These are phyloP conservation scores for Aeminium ludgeri DNA, from an alignment of 495 filamentous ascomycete genomes.

Conservation along the genomic window DNA sequence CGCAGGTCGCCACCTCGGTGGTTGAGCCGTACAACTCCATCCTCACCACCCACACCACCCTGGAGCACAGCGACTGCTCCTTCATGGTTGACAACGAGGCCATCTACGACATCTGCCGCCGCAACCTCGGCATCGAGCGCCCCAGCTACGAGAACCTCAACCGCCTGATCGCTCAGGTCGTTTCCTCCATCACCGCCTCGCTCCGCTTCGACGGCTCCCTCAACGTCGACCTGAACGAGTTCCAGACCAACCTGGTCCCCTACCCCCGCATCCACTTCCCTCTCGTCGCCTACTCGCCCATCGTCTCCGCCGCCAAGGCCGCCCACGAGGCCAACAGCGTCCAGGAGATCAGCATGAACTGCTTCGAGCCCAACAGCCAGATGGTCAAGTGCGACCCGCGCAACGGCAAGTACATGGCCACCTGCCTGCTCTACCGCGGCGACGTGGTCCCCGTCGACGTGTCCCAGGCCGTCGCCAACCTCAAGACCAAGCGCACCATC, in stretches of 20 bases:
- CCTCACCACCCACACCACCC: slow-evolving; percentile 93
- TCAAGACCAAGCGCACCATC: slow-evolving; percentile 97
- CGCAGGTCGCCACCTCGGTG: slow-evolving; percentile 88
- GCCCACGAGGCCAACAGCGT: slow-evolving; percentile 63
- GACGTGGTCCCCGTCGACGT: slow-evolving; percentile 95
- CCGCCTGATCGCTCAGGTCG: slow-evolving; percentile 95
- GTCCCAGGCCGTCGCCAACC: slow-evolving; percentile 72
- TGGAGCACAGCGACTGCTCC: slow-evolving; percentile 97
- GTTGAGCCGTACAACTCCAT: slow-evolving; percentile 99
- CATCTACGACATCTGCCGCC: slow-evolving; percentile 97
- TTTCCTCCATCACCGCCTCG: slow-evolving; percentile 95
- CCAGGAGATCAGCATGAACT: slow-evolving; percentile 31
- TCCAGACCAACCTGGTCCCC: slow-evolving; percentile 98
- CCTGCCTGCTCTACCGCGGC: slow-evolving; percentile 92
- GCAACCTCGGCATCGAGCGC: slow-evolving; percentile 90
- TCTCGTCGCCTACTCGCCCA: slow-evolving; percentile 85
- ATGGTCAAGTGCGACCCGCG: slow-evolving; percentile 99
- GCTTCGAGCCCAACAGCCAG: slow-evolving; percentile 74
- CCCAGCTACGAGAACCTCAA: slow-evolving; percentile 98
- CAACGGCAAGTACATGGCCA: slow-evolving; percentile 99
- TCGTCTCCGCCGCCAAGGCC: slow-evolving; percentile 84
- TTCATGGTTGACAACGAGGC: slow-evolving; percentile 99
- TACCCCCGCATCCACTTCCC: slow-evolving; percentile 99
- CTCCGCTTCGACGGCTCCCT: slow-evolving; percentile 97
- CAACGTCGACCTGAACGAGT: slow-evolving; percentile 98